phyloP scores from a whole-genome alignment of 1,284 basidiomycete species.

The Pseudozyma flocculosa region DNA sequence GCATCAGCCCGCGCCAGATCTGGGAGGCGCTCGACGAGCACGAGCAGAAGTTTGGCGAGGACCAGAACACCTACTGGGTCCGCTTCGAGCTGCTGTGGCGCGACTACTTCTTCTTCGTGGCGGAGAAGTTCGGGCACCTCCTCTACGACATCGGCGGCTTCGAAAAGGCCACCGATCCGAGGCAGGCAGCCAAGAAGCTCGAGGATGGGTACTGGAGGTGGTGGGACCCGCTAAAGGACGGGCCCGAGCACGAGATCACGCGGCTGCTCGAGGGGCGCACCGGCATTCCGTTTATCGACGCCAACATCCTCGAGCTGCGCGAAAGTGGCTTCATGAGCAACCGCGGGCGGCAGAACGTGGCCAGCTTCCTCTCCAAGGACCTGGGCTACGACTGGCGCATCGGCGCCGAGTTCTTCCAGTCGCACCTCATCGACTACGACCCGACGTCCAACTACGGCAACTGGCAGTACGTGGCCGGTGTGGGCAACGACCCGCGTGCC shows the following conservation, averaged over 20 bases:
- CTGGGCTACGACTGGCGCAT: conserved; percentile 63
- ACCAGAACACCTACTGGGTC: conserved; percentile 61
- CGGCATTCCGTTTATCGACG: conserved; percentile 65
- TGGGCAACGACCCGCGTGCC: conserved; percentile 65
- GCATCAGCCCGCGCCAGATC: conserved; percentile 62
- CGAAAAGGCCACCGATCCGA: conserved; percentile 60
- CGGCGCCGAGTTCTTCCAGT: conserved; percentile 64
- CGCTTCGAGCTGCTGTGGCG: conserved; percentile 65
- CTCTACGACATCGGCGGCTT: conserved; percentile 62
- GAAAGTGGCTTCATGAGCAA: conserved; percentile 59
- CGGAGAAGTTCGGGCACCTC: conserved; percentile 59
- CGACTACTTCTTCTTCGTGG: conserved; percentile 64
- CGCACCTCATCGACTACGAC: conserved; percentile 57
- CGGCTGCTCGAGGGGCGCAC: conserved; percentile 63
- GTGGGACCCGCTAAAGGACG: conserved; percentile 42
- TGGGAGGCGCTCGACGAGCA: conserved; percentile 58
- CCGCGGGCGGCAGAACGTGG: conserved; percentile 65
- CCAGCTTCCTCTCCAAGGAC: conserved; percentile 64
- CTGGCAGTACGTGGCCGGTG: conserved; percentile 61
- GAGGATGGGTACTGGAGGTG: conserved; percentile 51
- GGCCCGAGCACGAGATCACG: conserved; percentile 50
- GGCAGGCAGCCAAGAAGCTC: conserved; percentile 58
- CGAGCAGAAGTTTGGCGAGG: conserved; percentile 56
- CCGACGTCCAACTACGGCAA: conserved; percentile 53
- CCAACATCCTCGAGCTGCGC: conserved; percentile 63